These are phyloP conservation scores for Plasmopara muralis DNA, from an alignment of 352 stramenopile genomes.

Conservation along the genomic window DNA sequence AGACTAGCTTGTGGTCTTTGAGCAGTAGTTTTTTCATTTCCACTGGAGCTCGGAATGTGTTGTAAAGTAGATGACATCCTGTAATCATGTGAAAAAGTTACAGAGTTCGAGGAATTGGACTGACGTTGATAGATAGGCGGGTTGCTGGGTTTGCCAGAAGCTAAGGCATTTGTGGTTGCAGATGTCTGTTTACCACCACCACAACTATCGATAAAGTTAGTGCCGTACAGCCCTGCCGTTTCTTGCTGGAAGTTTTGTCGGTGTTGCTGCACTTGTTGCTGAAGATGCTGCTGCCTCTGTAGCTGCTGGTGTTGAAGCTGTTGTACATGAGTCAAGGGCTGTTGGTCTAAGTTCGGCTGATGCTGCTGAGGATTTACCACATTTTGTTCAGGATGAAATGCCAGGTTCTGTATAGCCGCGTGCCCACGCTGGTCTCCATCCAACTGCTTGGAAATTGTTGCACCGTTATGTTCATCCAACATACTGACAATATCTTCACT, in stretches of 20 bases:
- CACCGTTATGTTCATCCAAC: slow-evolving; percentile 49
- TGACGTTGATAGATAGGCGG: slow-evolving; percentile 6
- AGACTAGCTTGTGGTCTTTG: not conserved
- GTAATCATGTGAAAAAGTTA: slow-evolving; percentile 23
- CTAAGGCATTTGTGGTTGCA: slow-evolving; percentile 15
- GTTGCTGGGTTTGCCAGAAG: slow-evolving; percentile 18
- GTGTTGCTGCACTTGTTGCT: slow-evolving; percentile 22
- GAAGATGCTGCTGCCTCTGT: slow-evolving; percentile 23
- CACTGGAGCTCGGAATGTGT: slow-evolving; percentile 1
- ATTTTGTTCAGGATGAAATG: slow-evolving; percentile 13
- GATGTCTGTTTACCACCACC: slow-evolving; percentile 15
- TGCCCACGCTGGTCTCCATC: slow-evolving; percentile 15
- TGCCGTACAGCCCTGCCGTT: slow-evolving; percentile 6
- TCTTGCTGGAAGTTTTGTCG: slow-evolving; percentile 34
- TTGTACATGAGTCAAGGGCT: slow-evolving; percentile 12
- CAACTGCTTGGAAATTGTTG: slow-evolving; percentile 27
- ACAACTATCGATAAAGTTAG: slow-evolving; percentile 32
- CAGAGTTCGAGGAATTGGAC: slow-evolving; percentile 4
- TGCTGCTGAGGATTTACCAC: slow-evolving; percentile 13
- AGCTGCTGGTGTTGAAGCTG: slow-evolving; percentile 21
- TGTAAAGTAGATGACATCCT: slow-evolving; percentile 3
- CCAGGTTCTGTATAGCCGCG: slow-evolving; percentile 20
- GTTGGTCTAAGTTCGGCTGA: slow-evolving; percentile 2
- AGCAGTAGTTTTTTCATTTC: slow-evolving; percentile 9
- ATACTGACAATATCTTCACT: slow-evolving; percentile 78